Evolutionary conservation across 23 red algal genomes (phyloP), one percentile per base, ranked within the genome.

Genomic region (Cyanidium caldarium): DNA sequence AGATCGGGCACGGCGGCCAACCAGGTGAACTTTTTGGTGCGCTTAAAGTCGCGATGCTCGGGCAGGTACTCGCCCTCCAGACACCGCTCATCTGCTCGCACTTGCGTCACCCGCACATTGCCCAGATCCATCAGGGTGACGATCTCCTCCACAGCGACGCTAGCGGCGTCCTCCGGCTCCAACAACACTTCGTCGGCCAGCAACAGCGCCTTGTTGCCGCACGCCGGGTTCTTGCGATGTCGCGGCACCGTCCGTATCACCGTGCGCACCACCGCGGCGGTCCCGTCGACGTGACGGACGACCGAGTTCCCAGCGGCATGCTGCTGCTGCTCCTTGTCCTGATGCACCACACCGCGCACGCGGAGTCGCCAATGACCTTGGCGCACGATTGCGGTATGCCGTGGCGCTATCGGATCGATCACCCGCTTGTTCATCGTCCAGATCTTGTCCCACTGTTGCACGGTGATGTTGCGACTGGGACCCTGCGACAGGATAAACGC

Each of bases 91-190:
- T 69, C 58, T 0, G 13, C 45, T 0, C 19, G 23, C 20, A 74
- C 65, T 37, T 25, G 0, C 39, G 69, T 75, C n/a, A 94, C 79
- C 36, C 80, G 66, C 68, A 85, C 78, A 57, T 98, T 98, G n/a
- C 92, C 92, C 79, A 78, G 83, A 65, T 98, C 92, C 92, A 98
- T 98, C 65, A 98, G 84, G 2, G 92, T 98, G 0, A 88, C 92
- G 23, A 80, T 85, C 44, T 98, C 84, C 0, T 74, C 81, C 14
- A 85, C 80, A 0, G 57, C 70, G 39, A 98, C 57, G 25, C 38
- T 56, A 33, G 56, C 76, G 2, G 85, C 83, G 41, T 98, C 92
- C 36, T 88, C 77, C 19, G 73, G 73, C 45, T 98, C 92, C 34
- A 98, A 42, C 1, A 88, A 43, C 10, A 98, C 78, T 37, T 39